Conservation (phyloP, 805 yeast species). For the Dipodascopsis tothii region DNA sequence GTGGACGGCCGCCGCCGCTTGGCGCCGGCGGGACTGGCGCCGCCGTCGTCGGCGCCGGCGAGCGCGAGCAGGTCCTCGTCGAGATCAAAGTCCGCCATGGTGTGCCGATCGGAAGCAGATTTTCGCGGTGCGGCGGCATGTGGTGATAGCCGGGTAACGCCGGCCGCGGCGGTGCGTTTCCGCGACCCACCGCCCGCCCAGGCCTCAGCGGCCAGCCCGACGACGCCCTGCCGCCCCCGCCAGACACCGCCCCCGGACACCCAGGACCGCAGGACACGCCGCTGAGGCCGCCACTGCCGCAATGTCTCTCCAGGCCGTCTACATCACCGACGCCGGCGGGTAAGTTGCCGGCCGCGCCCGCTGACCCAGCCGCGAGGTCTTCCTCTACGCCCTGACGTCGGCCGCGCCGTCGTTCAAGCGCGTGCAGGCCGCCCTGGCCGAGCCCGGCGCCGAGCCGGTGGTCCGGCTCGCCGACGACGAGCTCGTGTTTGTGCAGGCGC, state of each 20-base stretch:
- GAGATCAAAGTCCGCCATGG: constrained; percentile 35
- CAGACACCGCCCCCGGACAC: too few species aligned
- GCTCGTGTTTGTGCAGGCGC: constrained; percentile 26
- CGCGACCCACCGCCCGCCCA: too few species aligned
- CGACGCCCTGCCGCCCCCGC: too few species aligned
- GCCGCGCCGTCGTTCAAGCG: constrained; percentile 32
- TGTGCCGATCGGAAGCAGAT: too few species aligned
- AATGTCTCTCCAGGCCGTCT: constrained; percentile 34
- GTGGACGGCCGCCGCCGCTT: constrained; percentile 12
- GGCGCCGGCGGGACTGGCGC: constrained; percentile 11
- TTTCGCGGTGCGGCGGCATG: too few species aligned
- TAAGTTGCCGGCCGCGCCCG: constrained; percentile 22
- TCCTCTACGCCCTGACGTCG: constrained; percentile 35
- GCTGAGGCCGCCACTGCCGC: too few species aligned
- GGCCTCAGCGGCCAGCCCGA: too few species aligned
- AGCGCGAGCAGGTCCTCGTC: constrained; percentile 94
- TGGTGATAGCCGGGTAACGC: too few species aligned
- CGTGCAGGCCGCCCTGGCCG: constrained; percentile 24
- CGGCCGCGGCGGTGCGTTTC: too few species aligned
- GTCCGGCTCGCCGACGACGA: constrained; percentile 27
- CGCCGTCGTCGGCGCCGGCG: constrained; percentile 70
- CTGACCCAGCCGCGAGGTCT: constrained; percentile 31
- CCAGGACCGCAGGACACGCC: too few species aligned
- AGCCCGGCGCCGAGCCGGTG: constrained; percentile 10
- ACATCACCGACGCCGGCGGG: constrained; percentile 38